A percentile compares a stretch with the other conserved stretches of the same genome.
phyloP scores from a whole-genome alignment of 2,329 filamentous ascomycete species.

The Fusarium buxicola region DNA sequence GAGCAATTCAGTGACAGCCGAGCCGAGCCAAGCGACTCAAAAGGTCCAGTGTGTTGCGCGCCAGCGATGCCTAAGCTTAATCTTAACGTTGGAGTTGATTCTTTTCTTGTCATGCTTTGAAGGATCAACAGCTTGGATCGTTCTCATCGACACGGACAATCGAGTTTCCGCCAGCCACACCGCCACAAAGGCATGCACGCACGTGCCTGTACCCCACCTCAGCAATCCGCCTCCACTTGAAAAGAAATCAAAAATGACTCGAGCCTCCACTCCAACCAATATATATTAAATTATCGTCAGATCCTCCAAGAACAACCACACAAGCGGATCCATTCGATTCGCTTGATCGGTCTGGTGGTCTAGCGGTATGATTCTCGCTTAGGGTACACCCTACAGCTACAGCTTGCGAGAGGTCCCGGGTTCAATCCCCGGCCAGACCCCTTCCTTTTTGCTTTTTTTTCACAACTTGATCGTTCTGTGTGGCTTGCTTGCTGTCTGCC shows the following conservation, averaged over 20 bases:
- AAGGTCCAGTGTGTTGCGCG: background rate
- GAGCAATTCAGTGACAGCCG: background rate
- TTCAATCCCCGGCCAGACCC: conserved; percentile 61
- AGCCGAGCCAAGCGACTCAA: background rate
- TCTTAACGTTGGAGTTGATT: background rate
- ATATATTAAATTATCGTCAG: conserved; percentile 24
- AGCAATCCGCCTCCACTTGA: background rate
- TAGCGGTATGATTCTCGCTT: conserved; percentile 80
- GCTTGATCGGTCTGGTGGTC: conserved; percentile 61
- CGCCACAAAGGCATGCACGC: background rate
- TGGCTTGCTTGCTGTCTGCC: background rate
- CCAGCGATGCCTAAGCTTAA: background rate
- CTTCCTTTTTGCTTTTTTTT: conserved; percentile 45
- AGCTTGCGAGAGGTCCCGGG: conserved; percentile 59
- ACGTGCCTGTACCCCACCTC: background rate
- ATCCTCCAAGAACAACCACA: conserved; percentile 22
- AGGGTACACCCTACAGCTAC: conserved; percentile 61
- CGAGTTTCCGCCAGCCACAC: background rate
- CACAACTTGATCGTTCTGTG: no score
- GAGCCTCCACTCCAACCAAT: background rate
- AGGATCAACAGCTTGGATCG: no score
- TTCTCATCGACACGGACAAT: no score
- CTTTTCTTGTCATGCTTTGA: background rate
- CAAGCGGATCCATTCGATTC: conserved; percentile 11
- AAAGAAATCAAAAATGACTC: conserved; percentile 14